phyloP scores from a whole-genome alignment of 2,329 filamentous ascomycete genomes.

The Tympanopsis confertula region DNA sequence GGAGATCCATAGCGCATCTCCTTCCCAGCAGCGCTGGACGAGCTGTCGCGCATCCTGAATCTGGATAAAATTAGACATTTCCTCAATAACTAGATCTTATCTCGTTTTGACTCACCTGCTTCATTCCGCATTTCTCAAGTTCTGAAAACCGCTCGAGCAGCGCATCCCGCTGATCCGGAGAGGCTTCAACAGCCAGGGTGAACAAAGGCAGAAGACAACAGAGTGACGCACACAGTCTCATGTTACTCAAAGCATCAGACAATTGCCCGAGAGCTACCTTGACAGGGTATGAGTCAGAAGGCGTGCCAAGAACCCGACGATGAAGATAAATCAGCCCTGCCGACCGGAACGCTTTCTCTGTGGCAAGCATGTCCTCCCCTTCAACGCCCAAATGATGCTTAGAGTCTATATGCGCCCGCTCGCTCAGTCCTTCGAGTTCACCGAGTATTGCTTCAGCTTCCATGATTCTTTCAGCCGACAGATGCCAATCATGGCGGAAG shows the following conservation, averaged over 20 bases:
- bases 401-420: conserved; percentile 28
- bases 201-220: too few relatives aligned
- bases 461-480: background rate
- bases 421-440: conserved; percentile 42
- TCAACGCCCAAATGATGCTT: conserved; percentile 41
- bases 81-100: conserved; percentile 5
- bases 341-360: conserved; percentile 71
- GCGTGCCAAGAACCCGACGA: conserved; percentile 57
- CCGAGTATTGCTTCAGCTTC: conserved; percentile 31
- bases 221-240: too few relatives aligned
- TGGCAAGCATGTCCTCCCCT: conserved; percentile 53
- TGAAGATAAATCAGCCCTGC: conserved; percentile 67
- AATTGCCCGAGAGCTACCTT: conserved; percentile 45
- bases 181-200: too few relatives aligned
- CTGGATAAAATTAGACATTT: conserved; percentile 15
- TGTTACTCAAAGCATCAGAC: too few relatives aligned
- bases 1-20: conserved; percentile 57
- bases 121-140: conserved; percentile 66
- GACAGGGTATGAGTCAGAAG: conserved; percentile 44
- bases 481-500: background rate
- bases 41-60: conserved; percentile 47
- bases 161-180: conserved; percentile 35
- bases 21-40: conserved; percentile 61
- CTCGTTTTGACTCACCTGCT: conserved; percentile 41
- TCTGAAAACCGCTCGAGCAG: conserved; percentile 55